phyloP scores from a whole-genome alignment of 805 yeast species.

The Henningerozyma blattae region DNA sequence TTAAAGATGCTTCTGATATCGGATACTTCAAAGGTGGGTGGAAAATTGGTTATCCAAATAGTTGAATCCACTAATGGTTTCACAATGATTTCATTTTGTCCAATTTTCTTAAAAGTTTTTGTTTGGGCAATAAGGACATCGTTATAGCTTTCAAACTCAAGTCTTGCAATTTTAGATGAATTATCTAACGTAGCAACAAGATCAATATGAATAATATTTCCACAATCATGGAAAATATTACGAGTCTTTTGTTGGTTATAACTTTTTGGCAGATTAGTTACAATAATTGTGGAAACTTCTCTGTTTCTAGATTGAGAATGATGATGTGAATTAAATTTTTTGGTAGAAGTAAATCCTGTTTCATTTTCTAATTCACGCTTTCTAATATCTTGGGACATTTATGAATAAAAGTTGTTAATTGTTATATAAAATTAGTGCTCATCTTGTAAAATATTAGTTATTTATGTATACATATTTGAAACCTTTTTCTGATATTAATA shows the following conservation, averaged over 20 bases:
- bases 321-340: too few relatives aligned
- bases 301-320: constrained; percentile 20
- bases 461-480: too few relatives aligned
- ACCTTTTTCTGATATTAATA: too few relatives aligned
- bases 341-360: too few relatives aligned
- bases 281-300: constrained; percentile 48
- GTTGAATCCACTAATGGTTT: constrained; percentile 36
- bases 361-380: too few relatives aligned
- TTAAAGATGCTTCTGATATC: constrained; percentile 32
- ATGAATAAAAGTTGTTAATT: too few relatives aligned
- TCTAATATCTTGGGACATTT: too few relatives aligned
- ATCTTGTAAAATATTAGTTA: too few relatives aligned
- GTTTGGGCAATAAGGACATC: constrained; percentile 50
- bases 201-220: constrained; percentile 32
- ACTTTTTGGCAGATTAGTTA: constrained; percentile 33
- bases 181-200: constrained; percentile 12
- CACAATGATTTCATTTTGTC: constrained; percentile 34
- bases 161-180: constrained; percentile 30
- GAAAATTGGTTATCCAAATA: constrained; percentile 65
- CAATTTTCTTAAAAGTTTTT: constrained; percentile 38
- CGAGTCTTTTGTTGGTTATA: constrained; percentile 29
- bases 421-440: too few relatives aligned
- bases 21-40: constrained; percentile 36
- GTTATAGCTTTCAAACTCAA: constrained; percentile 42
- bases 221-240: constrained; percentile 49